A percentile compares a stretch with the other conserved stretches of the same genome.
These are phyloP conservation scores for Agastache rugosa DNA, from an alignment of 257 asterid species.

Conservation along the genomic window DNA sequence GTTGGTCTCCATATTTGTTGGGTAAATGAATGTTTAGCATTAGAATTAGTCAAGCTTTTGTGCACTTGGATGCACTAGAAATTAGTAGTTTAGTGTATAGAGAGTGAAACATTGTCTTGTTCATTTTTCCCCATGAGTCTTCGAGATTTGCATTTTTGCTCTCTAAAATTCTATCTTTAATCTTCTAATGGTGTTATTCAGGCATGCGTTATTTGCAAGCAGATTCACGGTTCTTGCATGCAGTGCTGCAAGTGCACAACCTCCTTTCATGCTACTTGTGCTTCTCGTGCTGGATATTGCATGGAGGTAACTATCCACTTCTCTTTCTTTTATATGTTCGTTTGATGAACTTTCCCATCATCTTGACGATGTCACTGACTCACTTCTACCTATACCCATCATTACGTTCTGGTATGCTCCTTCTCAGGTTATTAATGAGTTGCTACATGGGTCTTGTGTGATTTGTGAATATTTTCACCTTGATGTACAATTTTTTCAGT, in stretches of 20 bases:
- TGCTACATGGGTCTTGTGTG: constrained; percentile 9
- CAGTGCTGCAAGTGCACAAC: constrained; percentile 95
- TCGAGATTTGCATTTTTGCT: background rate
- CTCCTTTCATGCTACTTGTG: constrained; percentile 84
- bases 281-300: constrained; percentile 89
- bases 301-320: constrained; percentile 74
- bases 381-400: constrained; percentile 1
- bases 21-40: constrained; percentile 16
- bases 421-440: background rate
- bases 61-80: constrained; percentile 17
- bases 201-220: constrained; percentile 89
- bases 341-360: constrained; percentile 12
- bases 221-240: constrained; percentile 87
- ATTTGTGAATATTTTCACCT: constrained; percentile 4
- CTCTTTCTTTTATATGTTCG: constrained; percentile 24
- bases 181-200: constrained; percentile 45
- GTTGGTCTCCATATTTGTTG: constrained; percentile 23
- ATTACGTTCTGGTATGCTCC: constrained; percentile 9
- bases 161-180: background rate
- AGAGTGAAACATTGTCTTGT: background rate
- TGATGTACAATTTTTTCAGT: background rate
- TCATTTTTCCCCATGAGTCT: constrained; percentile 5
- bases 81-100: constrained; percentile 1
- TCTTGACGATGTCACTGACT: constrained; percentile 17
- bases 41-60: constrained; percentile 17